Base-by-base conservation (phyloP, 805 yeast genomes). In the Cyberlindnera bimundalis region DNA sequence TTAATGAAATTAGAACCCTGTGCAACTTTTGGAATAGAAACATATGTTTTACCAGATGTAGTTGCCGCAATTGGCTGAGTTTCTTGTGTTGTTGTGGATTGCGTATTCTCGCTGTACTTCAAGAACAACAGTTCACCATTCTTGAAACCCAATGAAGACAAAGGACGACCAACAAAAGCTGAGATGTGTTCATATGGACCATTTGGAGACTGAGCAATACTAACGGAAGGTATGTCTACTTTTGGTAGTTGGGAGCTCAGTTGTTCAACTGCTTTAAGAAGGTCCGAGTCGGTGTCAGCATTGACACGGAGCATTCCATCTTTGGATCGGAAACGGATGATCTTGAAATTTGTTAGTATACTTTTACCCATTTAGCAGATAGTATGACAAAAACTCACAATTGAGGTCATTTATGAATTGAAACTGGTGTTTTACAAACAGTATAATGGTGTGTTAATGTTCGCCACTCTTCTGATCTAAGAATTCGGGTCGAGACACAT, bases 251-350 rank as follows among this genome's bases (percentile, higher is more conserved):
- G 46, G 18, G 47, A 50, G 5, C 54, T 26, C 20, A 77, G 60
- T 35, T 65, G 62, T 19, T 67, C 72, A 19, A 79, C 48, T 1
- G 76, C 74, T 0, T 51, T 50, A 4, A 61, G 56, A 45, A 85
- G 78, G 8, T 65, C 65, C 16, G 68, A 70, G 2, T 52, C 35
- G 4, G 67, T 62, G 19, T 76, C 77, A 21, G 75, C 77, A 19
- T 66, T 59, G 26, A 85, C 73, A 40, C 98, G 74, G 58, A 77
- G 78, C 75, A 79, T 82, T 8, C 98, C 98, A 51, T 85, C 84
- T 55, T 78, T 86, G 21, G 93, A 71, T 56, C 96, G 74, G 63
- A 93, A 87, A 55, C 99, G 70, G 17, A 84, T 65, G 51, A 90
- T 76, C 88, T 68, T 21, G 10, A 21, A 21, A 7, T 21, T 21